Percentiles rank a stretch among this genome's conserved stretches.
These are phyloP conservation scores for Salix viminalis DNA, from an alignment of 345 rosid genomes.

Conservation along the genomic window DNA sequence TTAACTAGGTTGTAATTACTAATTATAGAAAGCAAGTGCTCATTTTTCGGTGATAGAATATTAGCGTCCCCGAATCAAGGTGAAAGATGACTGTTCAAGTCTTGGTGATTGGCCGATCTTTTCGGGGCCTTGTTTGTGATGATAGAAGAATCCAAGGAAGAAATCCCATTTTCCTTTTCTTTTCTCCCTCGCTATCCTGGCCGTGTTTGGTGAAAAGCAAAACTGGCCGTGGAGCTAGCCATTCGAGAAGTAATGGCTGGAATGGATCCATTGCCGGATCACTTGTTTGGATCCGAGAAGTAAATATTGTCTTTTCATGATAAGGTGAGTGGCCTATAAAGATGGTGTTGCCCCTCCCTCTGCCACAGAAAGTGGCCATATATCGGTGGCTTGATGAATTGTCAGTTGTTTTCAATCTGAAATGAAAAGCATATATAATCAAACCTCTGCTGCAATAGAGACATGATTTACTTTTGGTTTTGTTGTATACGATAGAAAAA, in stretches of 20 bases:
- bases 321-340: slow-evolving; percentile 15
- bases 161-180: slow-evolving; percentile 21
- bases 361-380: not conserved
- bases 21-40: slow-evolving; percentile 11
- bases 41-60: not conserved
- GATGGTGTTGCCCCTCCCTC: not conserved
- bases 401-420: not conserved
- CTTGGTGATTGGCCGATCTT: not conserved
- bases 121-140: not conserved
- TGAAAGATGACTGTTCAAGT: not conserved
- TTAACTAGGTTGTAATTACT: slow-evolving; percentile 1
- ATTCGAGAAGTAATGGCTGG: not conserved
- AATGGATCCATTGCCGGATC: slow-evolving; percentile 1
- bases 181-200: slow-evolving; percentile 4
- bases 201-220: slow-evolving; percentile 20
- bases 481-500: not conserved
- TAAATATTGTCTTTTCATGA: not conserved
- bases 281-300: not conserved
- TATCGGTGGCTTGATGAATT: not conserved
- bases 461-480: not conserved
- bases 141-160: slow-evolving; percentile 28
- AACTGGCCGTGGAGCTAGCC: slow-evolving; percentile 1
- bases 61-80: not conserved
- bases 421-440: not conserved
- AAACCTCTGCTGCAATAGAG: not conserved